These are phyloP conservation scores for Penicillium malachiteum DNA, from an alignment of 495 filamentous ascomycete species.

Conservation along the genomic window DNA sequence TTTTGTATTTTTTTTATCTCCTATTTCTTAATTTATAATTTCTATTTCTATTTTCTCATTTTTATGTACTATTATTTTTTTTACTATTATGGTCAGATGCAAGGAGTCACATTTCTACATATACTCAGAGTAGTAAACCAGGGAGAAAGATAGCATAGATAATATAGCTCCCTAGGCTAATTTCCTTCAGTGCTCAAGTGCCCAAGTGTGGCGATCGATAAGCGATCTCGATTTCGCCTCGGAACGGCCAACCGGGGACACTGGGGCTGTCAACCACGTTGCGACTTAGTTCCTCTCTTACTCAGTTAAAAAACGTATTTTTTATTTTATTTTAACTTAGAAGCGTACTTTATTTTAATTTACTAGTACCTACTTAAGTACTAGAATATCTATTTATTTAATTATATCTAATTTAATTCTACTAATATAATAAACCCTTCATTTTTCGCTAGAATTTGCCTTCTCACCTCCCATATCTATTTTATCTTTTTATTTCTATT, in stretches of 20 bases:
- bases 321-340: no score
- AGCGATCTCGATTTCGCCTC: conserved; percentile 11
- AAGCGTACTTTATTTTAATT: no score
- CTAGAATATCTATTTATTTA: no score
- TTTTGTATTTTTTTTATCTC: neutral
- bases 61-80: neutral
- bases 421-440: conserved; percentile 1
- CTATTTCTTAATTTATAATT: conserved; percentile 4
- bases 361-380: no score
- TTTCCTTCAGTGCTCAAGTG: neutral
- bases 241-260: conserved; percentile 13
- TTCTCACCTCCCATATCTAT: no score
- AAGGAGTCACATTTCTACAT: neutral
- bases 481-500: neutral
- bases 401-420: conserved; percentile 8
- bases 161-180: no score
- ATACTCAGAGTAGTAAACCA: no score
- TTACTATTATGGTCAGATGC: neutral
- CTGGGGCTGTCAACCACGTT: conserved; percentile 23
- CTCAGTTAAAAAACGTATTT: no score
- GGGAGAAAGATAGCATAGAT: neutral
- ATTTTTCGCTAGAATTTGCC: neutral
- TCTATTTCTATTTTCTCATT: neutral
- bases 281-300: conserved; percentile 10
- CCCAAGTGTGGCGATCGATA: conserved; percentile 12